Base-by-base conservation (phyloP, 2,329 filamentous ascomycete species). In the Helotiales sp. region DNA sequence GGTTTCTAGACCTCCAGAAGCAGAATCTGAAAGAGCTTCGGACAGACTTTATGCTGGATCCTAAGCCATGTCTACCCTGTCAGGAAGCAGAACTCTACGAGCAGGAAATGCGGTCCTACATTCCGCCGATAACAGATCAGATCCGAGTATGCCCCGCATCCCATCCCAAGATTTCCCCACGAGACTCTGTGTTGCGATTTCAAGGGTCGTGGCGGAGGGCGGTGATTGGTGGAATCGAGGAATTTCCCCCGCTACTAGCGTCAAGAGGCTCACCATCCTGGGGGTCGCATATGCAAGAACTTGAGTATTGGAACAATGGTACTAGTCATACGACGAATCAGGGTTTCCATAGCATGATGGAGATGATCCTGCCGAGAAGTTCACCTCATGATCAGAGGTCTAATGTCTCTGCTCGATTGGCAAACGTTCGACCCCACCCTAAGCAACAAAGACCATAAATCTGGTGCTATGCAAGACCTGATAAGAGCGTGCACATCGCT, bases 171-270 rank as follows among this genome's bases (percentile, higher is more conserved):
- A 51, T 33, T 50, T 51, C 44, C 51, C 56, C 52, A 50, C 51
- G 52, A 44, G 29, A 47, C 25, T 25, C 31, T 25, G 34, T 25
- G 27, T 38, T 50, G 17, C 25, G 15, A 33, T 19, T 47, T 50
- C 22, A 17, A 25, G 36, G 31, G 22, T 44, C 27, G 33, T 31
- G 19, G 44, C 17, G 17, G 22, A 3, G 27, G 5, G 6, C 15
- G 5, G 29, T 54, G 36, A 58, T 58, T 58, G 56, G 56, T 58
- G 56, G 56, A 54, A 46, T 58, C 54, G 25, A 38, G 12, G 27
- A 17, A 25, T 5, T 27, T 17, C 25, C 17, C 22, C 42, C 55
- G 51, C 24, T 24, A n/a, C 38, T 52, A 47, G 54, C 30, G n/a
- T 25, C 33, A 17, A 25, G 42, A 46, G 42, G 42, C 42, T 46